Base-by-base conservation (phyloP, 2,329 filamentous ascomycete genomes). In the Chaetomium olivaceum region DNA sequence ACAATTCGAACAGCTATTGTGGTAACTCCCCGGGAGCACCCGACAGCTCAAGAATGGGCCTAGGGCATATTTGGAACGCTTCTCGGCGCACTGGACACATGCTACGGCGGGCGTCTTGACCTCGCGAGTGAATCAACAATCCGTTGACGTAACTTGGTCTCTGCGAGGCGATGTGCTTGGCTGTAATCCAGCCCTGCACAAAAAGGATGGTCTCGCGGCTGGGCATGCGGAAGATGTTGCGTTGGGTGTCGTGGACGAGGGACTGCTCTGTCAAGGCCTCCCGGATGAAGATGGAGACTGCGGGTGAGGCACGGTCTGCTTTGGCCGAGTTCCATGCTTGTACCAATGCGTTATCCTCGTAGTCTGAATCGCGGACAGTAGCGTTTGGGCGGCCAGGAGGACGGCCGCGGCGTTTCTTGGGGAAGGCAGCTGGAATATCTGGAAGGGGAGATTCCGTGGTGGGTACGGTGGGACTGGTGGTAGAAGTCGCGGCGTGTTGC, bases 141-240 rank as follows among this genome's bases (percentile, higher is more conserved):
- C 71, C 72, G 61, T 74, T 74, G 64, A 74, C 67, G 56, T 74
- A 74, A 67, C 72, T 74, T 19, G 72, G 72, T 19, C 72, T 69
- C 59, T 71, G 65, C 11, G 70, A 71, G 62, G 72, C 72, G 14
- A 74, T 71, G 52, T 74, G 72, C n/a, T 69, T 67, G 36, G 71
- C 70, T 2, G 72, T 73, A 51, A 74, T 74, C 72, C 72, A 74
- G 31, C 72, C 72, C 29, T 72, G 69, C n/a, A 73, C 72, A 51
- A 71, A 74, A 55, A 72, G 64, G 39, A 74, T 72, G 59, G 67
- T 63, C 57, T 74, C 71, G 50, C 71, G 69, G 54, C 69, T 69
- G 52, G 68, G 68, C 46, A 70, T 48, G 23, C 63, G 58, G 64
- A 71, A 74, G 63, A 73, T 70, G 58, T 64, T 55, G 50, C 68